A percentile compares a stretch with the other conserved stretches of the same genome.
Conservation (phyloP, 2,329 filamentous ascomycete species). For the Venturia nashicola region DNA sequence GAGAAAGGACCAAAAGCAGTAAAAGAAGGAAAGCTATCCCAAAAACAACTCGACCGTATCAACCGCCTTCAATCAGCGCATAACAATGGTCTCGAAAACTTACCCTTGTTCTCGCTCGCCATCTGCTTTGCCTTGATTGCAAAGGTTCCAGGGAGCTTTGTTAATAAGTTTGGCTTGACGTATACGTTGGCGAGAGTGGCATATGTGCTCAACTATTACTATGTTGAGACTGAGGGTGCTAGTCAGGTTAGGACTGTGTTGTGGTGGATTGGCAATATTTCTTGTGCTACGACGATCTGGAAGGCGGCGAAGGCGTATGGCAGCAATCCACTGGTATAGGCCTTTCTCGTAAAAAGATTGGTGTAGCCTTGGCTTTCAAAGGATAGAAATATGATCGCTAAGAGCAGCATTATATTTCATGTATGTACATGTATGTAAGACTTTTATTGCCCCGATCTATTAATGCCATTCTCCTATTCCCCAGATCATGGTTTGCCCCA, state of each 20-base stretch:
- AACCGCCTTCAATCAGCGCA: background rate
- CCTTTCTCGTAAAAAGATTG: background rate
- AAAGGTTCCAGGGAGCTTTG: background rate
- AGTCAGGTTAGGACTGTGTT: background rate
- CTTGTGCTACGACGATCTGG: background rate
- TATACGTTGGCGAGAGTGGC: background rate
- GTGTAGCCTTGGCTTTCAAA: background rate
- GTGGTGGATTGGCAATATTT: background rate
- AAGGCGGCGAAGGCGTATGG: background rate
- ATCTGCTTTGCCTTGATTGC: background rate
- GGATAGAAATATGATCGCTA: background rate
- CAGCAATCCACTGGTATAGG: background rate
- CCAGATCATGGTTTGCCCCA: background rate
- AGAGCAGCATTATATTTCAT: background rate
- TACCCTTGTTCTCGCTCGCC: background rate
- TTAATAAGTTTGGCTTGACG: background rate
- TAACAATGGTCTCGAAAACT: background rate
- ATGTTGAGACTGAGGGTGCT: background rate
- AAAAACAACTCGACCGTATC: background rate
- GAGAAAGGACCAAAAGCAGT: background rate
- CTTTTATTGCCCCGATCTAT: background rate
- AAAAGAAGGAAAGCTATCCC: background rate
- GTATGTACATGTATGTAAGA: background rate
- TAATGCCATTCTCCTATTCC: background rate
- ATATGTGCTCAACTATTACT: background rate